Base-by-base conservation (phyloP, 805 yeast species). In the Teunomyces cretensis region DNA sequence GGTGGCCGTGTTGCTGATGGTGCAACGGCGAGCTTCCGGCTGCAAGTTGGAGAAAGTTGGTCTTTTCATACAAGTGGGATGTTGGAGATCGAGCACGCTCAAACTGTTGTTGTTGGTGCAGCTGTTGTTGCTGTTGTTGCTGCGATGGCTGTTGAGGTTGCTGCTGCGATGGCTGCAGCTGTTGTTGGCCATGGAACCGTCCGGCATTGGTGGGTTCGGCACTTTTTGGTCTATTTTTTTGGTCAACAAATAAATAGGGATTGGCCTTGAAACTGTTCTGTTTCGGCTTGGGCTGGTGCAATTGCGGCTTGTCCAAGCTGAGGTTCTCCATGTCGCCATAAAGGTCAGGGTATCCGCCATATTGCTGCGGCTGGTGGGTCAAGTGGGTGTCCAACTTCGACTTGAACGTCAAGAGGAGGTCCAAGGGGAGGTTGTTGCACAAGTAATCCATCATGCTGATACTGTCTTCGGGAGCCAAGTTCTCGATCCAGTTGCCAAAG, bases 401-500 rank as follows among this genome's bases (percentile, higher is more conserved):
- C 56, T 72, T 76, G 44, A 81, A 75, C 41, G 79, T 69, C 30
- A 72, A 64, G 49, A 80, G 60, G 12, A 76, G 74, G 50, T 81
- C 84, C 44, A 76, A 74, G 7, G 80, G 75, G 51, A 81, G 61
- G 46, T 68, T 67, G 39, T 73, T 65, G 47, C 82, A 66, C 58
- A 81, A 62, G 56, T 78, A 75, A 53, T 80, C 85, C 47, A 80
- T 69, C 61, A 79, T 75, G 41, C 76, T 65, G 45, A 76, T 66
- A 51, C 71, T 78, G 49, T 81, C 84, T 38, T 70, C 72, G n/a
- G 78, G 71, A 39, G 66, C 69, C 58, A 81, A 67, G 50, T 67
- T 68, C 42, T 72, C 72, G 48, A 78, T 65, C 83, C 83, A 79
- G 48, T 65, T 67, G 50, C 77, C 70, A 50, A 77, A 66, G 49